These are phyloP conservation scores for Diplodia corticola DNA, from an alignment of 2,329 filamentous ascomycete species.

Conservation along the genomic window DNA sequence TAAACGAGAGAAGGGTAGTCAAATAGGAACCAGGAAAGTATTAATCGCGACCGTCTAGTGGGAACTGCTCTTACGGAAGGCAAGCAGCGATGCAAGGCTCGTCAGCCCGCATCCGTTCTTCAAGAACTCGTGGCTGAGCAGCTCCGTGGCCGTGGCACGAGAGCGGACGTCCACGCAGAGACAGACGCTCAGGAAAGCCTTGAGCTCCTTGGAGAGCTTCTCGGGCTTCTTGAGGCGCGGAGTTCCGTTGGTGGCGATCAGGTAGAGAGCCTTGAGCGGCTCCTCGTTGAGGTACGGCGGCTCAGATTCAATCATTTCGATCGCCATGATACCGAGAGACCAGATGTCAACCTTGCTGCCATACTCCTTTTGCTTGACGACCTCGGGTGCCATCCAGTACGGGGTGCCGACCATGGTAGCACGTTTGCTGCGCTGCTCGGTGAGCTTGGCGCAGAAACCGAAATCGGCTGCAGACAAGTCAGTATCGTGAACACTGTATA, in stretches of 20 bases:
- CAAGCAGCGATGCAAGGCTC: slow-evolving; percentile 82
- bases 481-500: slow-evolving; percentile 24
- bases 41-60: slow-evolving; percentile 35
- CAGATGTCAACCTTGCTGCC: slow-evolving; percentile 98
- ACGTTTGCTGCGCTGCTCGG: slow-evolving; percentile 93
- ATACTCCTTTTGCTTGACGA: slow-evolving; percentile 99
- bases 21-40: slow-evolving; percentile 18
- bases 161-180: slow-evolving; percentile 96
- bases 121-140: slow-evolving; percentile 90
- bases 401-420: slow-evolving; percentile 99
- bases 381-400: slow-evolving; percentile 99
- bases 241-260: slow-evolving; percentile 97
- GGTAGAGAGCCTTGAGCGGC: slow-evolving; percentile 91
- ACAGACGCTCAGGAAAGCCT: slow-evolving; percentile 94
- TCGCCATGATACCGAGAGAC: slow-evolving; percentile 99
- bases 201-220: slow-evolving; percentile 95
- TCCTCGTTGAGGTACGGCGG: slow-evolving; percentile 98
- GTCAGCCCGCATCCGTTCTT: slow-evolving; percentile 83
- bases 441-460: slow-evolving; percentile 97
- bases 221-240: slow-evolving; percentile 97
- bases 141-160: slow-evolving; percentile 85
- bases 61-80: slow-evolving; percentile 72
- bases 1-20: slow-evolving; percentile 10
- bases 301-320: slow-evolving; percentile 99
- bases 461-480: slow-evolving; percentile 74